phyloP scores from a whole-genome alignment of 2,329 filamentous ascomycete genomes.

The Arthrobotrys sphaeroides region DNA sequence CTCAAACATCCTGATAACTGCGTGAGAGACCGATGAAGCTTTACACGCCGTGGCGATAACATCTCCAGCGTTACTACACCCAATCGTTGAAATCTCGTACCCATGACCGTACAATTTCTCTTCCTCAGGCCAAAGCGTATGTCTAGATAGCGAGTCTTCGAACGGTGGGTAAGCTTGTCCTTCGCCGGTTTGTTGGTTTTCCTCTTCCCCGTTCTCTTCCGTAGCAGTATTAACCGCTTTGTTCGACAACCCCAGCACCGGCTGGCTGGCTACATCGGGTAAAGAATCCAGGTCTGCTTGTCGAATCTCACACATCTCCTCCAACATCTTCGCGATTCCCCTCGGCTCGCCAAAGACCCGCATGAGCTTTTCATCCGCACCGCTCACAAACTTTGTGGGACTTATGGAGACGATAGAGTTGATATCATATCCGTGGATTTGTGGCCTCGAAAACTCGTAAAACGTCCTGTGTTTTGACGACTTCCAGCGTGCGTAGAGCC shows the following conservation, averaged over 20 bases:
- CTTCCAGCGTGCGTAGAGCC: constrained; percentile 83
- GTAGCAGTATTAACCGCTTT: constrained; percentile 77
- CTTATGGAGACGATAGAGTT: constrained; percentile 88
- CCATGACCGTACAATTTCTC: constrained; percentile 98
- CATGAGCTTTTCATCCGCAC: constrained; percentile 97
- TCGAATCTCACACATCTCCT: constrained; percentile 72
- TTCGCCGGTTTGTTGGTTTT: constrained; percentile 66
- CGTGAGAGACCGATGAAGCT: constrained; percentile 90
- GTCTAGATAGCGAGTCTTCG: constrained; percentile 86
- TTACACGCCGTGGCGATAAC: constrained; percentile 91
- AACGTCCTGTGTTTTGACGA: constrained; percentile 69
- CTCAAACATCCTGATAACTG: constrained; percentile 90
- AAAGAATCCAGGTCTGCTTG: constrained; percentile 64
- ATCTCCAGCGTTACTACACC: constrained; percentile 76
- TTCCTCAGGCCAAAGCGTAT: constrained; percentile 93
- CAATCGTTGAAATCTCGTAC: constrained; percentile 91
- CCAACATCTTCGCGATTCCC: constrained; percentile 78
- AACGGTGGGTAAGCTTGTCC: constrained; percentile 73
- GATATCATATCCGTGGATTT: constrained; percentile 97
- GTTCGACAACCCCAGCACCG: constrained; percentile 93
- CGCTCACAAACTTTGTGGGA: constrained; percentile 82
- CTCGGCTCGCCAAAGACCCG: constrained; percentile 91
- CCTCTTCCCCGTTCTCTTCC: constrained; percentile 68
- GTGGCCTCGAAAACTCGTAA: constrained; percentile 95
- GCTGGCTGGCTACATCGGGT: constrained; percentile 91